Evolutionary conservation across 208 protist species (phyloP).

Genomic region (Polymyxa betae): DNA sequence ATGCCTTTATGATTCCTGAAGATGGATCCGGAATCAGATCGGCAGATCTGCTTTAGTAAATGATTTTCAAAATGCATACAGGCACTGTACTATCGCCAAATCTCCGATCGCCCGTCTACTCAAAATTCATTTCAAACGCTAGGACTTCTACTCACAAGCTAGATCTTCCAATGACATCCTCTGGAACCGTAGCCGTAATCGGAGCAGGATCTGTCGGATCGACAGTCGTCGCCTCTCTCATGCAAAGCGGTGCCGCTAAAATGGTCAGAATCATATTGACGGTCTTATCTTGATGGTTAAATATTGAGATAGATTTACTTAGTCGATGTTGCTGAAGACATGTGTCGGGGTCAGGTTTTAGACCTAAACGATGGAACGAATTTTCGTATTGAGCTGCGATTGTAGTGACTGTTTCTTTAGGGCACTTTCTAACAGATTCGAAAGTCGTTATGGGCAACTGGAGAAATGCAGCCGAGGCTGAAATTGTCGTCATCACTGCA

Average conservation of each 20-base stretch:
- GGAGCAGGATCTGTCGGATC: slow-evolving; percentile 2
- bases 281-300: not conserved
- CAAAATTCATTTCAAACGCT: too few relatives aligned
- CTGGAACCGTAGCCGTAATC: slow-evolving; percentile 7
- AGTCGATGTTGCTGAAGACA: not conserved
- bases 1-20: too few relatives aligned
- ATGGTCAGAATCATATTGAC: not conserved
- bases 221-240: not conserved
- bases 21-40: too few relatives aligned
- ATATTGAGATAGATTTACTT: not conserved
- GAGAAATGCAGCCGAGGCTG: not conserved
- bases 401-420: not conserved
- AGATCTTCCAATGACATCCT: too few relatives aligned
- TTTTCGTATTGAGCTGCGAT: not conserved
- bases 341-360: not conserved
- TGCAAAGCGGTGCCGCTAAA: not conserved
- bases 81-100: too few relatives aligned
- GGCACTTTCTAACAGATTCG: not conserved
- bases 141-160: too few relatives aligned
- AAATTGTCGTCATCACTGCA: slow-evolving; percentile 23
- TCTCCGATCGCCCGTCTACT: too few relatives aligned
- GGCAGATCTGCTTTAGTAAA: too few relatives aligned
- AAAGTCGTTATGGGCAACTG: not conserved
- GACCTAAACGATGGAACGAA: slow-evolving; percentile 37
- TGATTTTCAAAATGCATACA: too few relatives aligned